A percentile compares a stretch with the other conserved stretches of the same genome.
These are phyloP conservation scores for Quercus glauca DNA, from an alignment of 306 rosid species.

Conservation along the genomic window DNA sequence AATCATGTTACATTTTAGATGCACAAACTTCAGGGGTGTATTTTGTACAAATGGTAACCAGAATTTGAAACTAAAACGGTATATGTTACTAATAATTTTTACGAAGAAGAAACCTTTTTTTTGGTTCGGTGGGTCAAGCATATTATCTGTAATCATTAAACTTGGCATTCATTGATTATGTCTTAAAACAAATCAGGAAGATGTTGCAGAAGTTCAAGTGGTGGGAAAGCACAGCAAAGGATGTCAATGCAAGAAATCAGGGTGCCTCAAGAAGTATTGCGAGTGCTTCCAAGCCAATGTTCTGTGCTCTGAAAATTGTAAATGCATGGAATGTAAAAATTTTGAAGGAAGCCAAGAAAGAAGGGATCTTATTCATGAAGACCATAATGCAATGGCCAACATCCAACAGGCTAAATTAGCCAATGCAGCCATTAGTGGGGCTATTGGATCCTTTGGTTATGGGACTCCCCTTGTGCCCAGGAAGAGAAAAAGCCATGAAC, in stretches of 20 bases:
- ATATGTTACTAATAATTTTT: background rate
- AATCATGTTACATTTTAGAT: too few relatives aligned
- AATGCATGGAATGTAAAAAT: constrained; percentile 77
- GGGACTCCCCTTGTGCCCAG: constrained; percentile 43
- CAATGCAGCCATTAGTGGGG: constrained; percentile 60
- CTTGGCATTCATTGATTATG: constrained; percentile 20
- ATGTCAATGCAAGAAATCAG: constrained; percentile 81
- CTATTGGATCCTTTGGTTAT: constrained; percentile 50
- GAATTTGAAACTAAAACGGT: too few relatives aligned
- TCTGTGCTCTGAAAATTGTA: constrained; percentile 77
- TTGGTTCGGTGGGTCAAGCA: background rate
- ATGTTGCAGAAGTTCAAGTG: constrained; percentile 49
- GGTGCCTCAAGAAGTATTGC: constrained; percentile 87
- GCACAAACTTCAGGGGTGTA: too few relatives aligned
- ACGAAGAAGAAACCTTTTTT: background rate
- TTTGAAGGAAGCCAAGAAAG: constrained; percentile 67
- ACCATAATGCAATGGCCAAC: constrained; percentile 26
- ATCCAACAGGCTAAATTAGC: constrained; percentile 44
- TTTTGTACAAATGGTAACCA: too few relatives aligned
- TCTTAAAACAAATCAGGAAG: constrained; percentile 49
- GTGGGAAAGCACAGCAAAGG: constrained; percentile 86
- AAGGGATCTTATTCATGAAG: constrained; percentile 46
- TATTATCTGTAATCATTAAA: constrained; percentile 17
- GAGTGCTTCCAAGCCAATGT: constrained; percentile 84
- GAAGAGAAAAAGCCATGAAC: constrained; percentile 48